Percentiles rank a stretch among this genome's conserved stretches.
These are phyloP conservation scores for Metschnikowia peoriensis DNA, from an alignment of 805 yeast species.

Conservation along the genomic window DNA sequence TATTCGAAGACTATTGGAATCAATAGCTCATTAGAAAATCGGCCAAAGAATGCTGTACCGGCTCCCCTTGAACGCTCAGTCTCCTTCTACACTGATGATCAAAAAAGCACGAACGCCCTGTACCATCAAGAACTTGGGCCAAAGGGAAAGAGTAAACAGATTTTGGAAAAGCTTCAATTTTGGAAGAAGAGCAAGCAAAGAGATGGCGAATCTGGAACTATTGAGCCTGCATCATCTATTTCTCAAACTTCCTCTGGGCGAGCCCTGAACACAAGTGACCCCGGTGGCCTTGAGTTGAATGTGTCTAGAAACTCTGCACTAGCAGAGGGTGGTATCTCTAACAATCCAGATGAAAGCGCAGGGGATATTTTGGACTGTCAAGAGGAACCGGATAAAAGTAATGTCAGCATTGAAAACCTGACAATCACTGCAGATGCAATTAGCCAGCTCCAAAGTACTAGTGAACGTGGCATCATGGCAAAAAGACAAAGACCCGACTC, in stretches of 20 bases:
- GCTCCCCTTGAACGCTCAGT: slow-evolving; percentile 20
- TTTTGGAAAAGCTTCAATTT: slow-evolving; percentile 36
- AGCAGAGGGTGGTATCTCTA: neutral
- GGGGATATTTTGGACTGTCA: neutral
- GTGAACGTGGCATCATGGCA: neutral
- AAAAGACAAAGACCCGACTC: slow-evolving; percentile 37
- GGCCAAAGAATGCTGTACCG: slow-evolving; percentile 1
- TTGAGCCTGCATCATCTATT: slow-evolving; percentile 1
- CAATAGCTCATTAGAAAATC: neutral
- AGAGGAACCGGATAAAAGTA: neutral
- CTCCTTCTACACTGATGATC: slow-evolving; percentile 24
- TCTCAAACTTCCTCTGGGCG: neutral
- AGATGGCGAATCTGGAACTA: neutral
- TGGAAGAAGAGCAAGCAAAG: slow-evolving; percentile 30
- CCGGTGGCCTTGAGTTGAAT: slow-evolving; percentile 5
- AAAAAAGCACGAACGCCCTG: slow-evolving; percentile 4
- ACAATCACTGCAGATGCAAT: neutral
- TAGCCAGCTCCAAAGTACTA: neutral
- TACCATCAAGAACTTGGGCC: slow-evolving; percentile 9
- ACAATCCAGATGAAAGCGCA: neutral
- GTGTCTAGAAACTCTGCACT: neutral
- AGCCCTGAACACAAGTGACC: slow-evolving; percentile 4
- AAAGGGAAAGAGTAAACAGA: slow-evolving; percentile 22
- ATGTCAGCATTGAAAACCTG: neutral
- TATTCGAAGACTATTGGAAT: neutral